Evolutionary conservation across 441 rosid species (phyloP), one percentile per base, ranked within the genome.

Genomic region (Geranium incanum): DNA sequence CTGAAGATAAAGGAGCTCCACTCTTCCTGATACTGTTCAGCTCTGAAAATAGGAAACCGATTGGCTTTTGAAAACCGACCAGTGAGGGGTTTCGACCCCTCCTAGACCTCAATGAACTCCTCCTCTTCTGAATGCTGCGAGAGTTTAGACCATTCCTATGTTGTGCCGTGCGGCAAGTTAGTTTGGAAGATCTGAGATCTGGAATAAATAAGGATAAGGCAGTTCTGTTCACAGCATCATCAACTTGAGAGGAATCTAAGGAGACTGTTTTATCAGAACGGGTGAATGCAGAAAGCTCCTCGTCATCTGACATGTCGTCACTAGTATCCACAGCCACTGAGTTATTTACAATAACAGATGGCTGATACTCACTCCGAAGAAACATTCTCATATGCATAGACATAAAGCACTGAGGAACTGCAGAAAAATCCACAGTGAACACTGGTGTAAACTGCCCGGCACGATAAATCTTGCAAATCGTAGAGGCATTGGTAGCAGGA

Each of bases 361-460:
- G 80, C 71, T 77, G 71, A 48, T 67, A 68, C 55, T 66, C 76
- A 37, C 72, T 15, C 37, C 76, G 81, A 72, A 84, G 69, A 72
- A 72, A 73, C 66, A 77, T 73, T 52, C 80, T 63, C 8, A 62
- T 45, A 78, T 92, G 93, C 85, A 95, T 79, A 68, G 73, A 38
- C 82, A 80, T 71, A 73, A 95, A 95, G 81, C 83, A 90, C 19
- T 64, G 74, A 68, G 96, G 96, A 79, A 91, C 39, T 13, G 85
- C 93, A 69, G 91, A 36, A 82, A 89, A 95, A 76, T 89, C 93
- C 76, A 84, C 82, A 41, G 86, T 83, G 80, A 95, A 85, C 70
- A 81, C 66, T 0, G 99, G 97, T 28, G 80, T 69, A 76, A 50
- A 43, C 68, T 78, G 76, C 72, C 75, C 21, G 37, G 69, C 66